Evolutionary conservation across 495 filamentous ascomycete genomes (phyloP).

Genomic region (Aspergillus biplanus): DNA sequence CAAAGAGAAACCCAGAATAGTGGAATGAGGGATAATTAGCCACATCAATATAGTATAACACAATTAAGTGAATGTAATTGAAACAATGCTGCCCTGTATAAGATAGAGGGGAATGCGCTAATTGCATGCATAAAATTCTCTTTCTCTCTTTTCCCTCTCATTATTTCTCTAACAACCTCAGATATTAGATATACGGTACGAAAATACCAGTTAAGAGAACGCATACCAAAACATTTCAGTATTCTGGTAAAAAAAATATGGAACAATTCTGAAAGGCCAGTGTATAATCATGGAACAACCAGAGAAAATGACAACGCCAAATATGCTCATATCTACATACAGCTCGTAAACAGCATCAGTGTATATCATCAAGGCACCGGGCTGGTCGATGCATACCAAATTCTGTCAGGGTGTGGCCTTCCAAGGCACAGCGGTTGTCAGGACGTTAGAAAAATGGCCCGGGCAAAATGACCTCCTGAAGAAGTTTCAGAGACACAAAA

Average conservation of each 20-base stretch:
- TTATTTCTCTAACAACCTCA: too few relatives aligned
- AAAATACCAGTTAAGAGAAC: neutral
- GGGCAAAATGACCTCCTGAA: constrained; percentile 22
- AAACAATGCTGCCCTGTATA: neutral
- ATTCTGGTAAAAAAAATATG: constrained; percentile 23
- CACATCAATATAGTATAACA: neutral
- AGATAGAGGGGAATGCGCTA: neutral
- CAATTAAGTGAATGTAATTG: neutral
- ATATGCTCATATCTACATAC: constrained; percentile 56
- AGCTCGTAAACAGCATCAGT: constrained; percentile 42
- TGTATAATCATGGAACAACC: constrained; percentile 28
- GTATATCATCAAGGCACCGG: constrained; percentile 41
- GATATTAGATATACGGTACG: neutral
- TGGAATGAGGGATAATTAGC: neutral
- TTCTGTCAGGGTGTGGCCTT: constrained; percentile 26
- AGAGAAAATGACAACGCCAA: constrained; percentile 40
- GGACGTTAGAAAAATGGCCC: constrained; percentile 28
- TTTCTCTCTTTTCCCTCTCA: too few relatives aligned
- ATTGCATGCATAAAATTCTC: neutral
- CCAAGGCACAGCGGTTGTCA: constrained; percentile 31
- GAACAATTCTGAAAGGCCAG: constrained; percentile 20
- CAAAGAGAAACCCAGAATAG: neutral
- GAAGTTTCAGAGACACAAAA: constrained; percentile 20
- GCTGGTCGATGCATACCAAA: constrained; percentile 29
- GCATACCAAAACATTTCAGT: constrained; percentile 10